Conservation (phyloP, 2,329 filamentous ascomycete species). For the Fusarium continuum region DNA sequence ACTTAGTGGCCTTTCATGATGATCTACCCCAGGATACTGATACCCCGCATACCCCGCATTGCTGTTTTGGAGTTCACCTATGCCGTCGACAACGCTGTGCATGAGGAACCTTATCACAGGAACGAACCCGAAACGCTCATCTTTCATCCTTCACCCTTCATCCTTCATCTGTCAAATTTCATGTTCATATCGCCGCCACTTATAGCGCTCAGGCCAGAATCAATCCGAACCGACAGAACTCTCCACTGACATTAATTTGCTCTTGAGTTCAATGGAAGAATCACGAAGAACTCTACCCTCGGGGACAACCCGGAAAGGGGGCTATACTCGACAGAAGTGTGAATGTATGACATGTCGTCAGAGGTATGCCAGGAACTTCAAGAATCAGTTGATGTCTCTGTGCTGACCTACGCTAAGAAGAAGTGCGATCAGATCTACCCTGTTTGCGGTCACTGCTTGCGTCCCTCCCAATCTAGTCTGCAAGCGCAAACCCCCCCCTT, state of each 20-base stretch:
- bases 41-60: neutral
- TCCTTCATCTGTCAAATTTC: neutral
- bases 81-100: conserved; percentile 32
- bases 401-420: neutral
- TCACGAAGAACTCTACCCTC: neutral
- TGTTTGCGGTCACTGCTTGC: neutral
- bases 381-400: neutral
- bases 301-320: neutral
- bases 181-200: conserved; percentile 1
- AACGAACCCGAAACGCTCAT: neutral
- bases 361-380: neutral
- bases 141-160: no score
- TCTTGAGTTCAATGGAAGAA: neutral
- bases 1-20: no score
- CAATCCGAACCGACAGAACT: neutral
- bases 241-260: neutral
- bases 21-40: neutral
- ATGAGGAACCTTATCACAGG: neutral
- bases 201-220: neutral
- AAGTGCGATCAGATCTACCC: neutral
- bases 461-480: neutral
- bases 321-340: conserved; percentile 34
- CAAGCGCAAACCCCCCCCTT: neutral
- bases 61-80: neutral
- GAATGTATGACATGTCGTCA: conserved; percentile 37